These are phyloP conservation scores for Talaromyces islandicus DNA, from an alignment of 2,329 filamentous ascomycete genomes.

Conservation along the genomic window DNA sequence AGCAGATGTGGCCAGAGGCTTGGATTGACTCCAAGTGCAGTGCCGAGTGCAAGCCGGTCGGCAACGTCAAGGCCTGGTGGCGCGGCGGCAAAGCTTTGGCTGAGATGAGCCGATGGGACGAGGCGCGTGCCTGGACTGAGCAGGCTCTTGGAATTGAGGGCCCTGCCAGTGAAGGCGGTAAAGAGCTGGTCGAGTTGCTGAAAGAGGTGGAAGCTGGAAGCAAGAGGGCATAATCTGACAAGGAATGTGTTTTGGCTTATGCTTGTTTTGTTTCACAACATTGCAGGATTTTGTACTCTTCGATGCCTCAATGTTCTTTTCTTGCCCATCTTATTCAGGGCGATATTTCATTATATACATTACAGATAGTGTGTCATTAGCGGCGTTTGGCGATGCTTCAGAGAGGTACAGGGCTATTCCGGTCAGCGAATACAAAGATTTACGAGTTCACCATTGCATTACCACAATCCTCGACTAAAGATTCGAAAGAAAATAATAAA, in stretches of 20 bases:
- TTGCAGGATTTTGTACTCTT: not conserved
- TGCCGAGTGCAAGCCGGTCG: constrained; percentile 77
- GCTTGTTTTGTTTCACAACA: not conserved
- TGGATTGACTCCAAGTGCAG: constrained; percentile 82
- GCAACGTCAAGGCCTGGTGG: constrained; percentile 95
- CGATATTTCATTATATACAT: not conserved
- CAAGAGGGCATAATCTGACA: constrained; percentile 6
- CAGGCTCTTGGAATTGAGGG: constrained; percentile 78
- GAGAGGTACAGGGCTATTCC: not conserved
- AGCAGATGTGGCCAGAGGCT: constrained; percentile 76
- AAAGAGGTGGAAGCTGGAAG: constrained; percentile 50
- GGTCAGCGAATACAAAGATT: not conserved
- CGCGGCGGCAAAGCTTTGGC: constrained; percentile 73
- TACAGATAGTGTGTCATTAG: not conserved
- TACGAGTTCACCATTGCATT: not conserved
- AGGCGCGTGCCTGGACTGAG: constrained; percentile 73
- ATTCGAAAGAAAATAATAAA: too few species aligned
- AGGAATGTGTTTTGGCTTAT: not conserved
- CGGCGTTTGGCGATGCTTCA: not conserved
- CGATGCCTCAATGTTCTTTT: not conserved
- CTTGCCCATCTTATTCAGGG: not conserved
- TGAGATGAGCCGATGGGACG: constrained; percentile 84
- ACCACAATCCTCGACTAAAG: not conserved
- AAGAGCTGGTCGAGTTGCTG: constrained; percentile 54
- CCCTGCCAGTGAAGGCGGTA: constrained; percentile 43